Base-by-base conservation (phyloP, 768 basidiomycete species). In the Termitomyces heimii region DNA sequence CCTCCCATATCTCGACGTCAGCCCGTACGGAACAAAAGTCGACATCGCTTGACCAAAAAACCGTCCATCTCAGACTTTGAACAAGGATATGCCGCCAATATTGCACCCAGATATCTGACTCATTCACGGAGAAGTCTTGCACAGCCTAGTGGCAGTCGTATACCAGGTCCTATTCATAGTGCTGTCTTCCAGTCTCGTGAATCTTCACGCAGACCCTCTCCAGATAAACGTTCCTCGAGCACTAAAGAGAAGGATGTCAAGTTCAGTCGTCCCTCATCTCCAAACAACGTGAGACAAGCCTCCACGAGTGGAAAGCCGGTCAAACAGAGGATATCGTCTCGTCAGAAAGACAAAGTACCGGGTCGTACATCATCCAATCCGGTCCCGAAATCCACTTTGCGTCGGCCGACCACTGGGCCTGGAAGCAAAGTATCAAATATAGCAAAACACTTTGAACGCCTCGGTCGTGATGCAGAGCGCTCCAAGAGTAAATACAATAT, bases 51-150 rank as follows among this genome's bases (percentile, higher is more conserved):
- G 46, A 70, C 79, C 43, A 80, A 76, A 66, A 84, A 83, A 60
- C 71, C 82, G 39, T 86, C 87, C 9, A 77, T 78, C 10, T 95
- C 94, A 6, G 94, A 96, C 67, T 92, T 92, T 54, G 94, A 96
- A 71, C 84, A 89, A 55, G 85, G 94, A 47, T 96, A 95, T 71
- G 93, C 94, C 4, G 90, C 87, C n/a, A 94, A 94, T 66, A 85
- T 94, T 57, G 93, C 92, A 1, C 88, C 92, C 2, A 79, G 82
- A 61, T 86, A 91, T 62, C 74, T 87, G 24, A 82, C 82, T 10
- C 80, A 79, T 60, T 67, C 75, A 32, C 77, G 83, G 45, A 78
- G 83, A 53, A 67, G 79, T 5, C 55, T 75, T 8, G 70, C 73
- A 39, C 69, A 68, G 14, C 66, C 70, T 7, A 66, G 62, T 45